Evolutionary conservation across 352 stramenopile genomes (phyloP).

Genomic region (Thraustochytrium sp.): DNA sequence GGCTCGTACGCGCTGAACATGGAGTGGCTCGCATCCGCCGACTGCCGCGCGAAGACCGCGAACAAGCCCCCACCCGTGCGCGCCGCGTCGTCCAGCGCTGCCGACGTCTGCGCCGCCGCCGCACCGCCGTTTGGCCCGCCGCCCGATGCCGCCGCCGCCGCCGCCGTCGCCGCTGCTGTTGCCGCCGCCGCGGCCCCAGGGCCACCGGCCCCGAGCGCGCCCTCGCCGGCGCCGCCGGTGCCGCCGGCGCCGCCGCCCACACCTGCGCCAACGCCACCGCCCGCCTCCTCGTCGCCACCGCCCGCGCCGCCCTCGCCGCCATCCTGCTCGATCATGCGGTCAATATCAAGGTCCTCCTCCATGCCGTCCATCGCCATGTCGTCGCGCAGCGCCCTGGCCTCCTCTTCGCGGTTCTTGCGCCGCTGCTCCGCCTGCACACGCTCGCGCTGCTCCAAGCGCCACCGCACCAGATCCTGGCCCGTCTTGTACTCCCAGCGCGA

Average conservation of each 20-base stretch:
- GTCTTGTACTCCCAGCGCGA: conserved; percentile 38
- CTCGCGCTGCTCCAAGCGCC: conserved; percentile 31
- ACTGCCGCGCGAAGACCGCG: conserved; percentile 13
- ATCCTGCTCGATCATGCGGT: neutral
- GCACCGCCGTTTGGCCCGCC: neutral
- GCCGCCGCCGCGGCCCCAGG: neutral
- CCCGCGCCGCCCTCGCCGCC: neutral
- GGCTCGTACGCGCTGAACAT: conserved; percentile 41
- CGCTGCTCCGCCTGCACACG: conserved; percentile 15
- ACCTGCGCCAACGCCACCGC: neutral
- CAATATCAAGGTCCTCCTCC: conserved; percentile 18
- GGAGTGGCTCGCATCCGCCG: neutral
- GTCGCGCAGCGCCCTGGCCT: neutral
- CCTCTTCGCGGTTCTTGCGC: neutral
- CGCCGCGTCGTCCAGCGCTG: conserved; percentile 12
- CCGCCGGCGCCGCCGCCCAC: too few relatives aligned
- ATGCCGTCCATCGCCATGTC: conserved; percentile 41
- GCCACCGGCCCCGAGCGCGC: too few relatives aligned
- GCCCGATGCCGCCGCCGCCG: neutral
- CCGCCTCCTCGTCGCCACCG: neutral
- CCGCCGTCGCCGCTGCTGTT: neutral
- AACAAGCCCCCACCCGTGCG: conserved; percentile 16
- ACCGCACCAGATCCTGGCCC: conserved; percentile 26
- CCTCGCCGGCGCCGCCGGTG: neutral
- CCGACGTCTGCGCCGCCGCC: neutral